These are phyloP conservation scores for Cynanchum wilfordii DNA, from an alignment of 257 asterid species.

Conservation along the genomic window DNA sequence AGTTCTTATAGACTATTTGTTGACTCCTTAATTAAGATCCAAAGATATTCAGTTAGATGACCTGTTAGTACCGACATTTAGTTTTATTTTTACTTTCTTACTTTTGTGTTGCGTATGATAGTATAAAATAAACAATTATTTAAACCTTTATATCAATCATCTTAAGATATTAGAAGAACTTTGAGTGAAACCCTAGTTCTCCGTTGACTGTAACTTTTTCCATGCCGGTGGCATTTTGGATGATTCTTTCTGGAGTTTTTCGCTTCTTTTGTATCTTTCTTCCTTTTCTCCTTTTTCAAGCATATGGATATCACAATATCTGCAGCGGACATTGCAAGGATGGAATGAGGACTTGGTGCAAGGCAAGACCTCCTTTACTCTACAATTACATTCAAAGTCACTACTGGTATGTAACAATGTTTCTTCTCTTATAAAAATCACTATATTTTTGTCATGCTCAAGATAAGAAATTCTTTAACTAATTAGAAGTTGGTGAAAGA, in stretches of 20 bases:
- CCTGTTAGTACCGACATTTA: no score
- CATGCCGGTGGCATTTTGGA: constrained; percentile 41
- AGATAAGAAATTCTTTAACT: not conserved
- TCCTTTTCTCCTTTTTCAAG: no score
- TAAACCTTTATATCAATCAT: no score
- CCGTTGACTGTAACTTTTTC: not conserved
- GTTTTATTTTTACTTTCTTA: no score
- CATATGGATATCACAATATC: no score
- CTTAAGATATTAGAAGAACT: no score
- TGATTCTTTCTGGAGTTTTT: constrained; percentile 56
- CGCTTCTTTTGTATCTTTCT: constrained; percentile 49
- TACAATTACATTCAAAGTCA: constrained; percentile 89
- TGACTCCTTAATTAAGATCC: not conserved
- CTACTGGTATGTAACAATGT: constrained; percentile 65
- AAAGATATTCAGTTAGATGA: not conserved
- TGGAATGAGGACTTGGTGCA: no score
- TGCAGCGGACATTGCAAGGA: no score
- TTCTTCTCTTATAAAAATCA: constrained; percentile 7
- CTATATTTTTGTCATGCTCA: not conserved
- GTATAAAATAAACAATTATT: no score
- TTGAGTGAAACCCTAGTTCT: not conserved
- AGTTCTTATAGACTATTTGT: not conserved
- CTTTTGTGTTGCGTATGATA: no score
- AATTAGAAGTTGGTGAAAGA: not conserved
- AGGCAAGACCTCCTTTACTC: no score